Percentiles rank a stretch among this genome's conserved stretches.
These are phyloP conservation scores for Balansia obtecta DNA, from an alignment of 2,329 filamentous ascomycete genomes.

Conservation along the genomic window DNA sequence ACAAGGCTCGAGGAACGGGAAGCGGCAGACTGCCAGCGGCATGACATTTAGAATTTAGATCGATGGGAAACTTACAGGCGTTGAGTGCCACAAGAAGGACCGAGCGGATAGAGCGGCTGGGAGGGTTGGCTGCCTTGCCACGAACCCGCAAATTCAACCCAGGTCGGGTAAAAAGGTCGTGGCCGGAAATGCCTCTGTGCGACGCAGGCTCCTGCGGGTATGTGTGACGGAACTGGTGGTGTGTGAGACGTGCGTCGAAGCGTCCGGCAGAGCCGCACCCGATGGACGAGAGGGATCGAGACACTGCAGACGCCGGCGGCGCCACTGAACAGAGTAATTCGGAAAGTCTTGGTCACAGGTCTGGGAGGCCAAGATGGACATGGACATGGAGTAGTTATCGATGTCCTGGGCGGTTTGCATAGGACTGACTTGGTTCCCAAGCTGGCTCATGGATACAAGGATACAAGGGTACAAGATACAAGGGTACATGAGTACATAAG, in stretches of 20 bases:
- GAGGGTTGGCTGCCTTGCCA: neutral
- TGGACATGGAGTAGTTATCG: slow-evolving; percentile 5
- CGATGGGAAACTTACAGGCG: slow-evolving; percentile 4
- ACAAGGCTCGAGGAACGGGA: neutral
- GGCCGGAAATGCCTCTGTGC: neutral
- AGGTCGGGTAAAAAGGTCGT: neutral
- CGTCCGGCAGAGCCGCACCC: neutral
- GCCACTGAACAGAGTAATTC: neutral
- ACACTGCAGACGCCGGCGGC: neutral
- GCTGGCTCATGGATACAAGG: too few relatives aligned
- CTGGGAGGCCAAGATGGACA: slow-evolving; percentile 12
- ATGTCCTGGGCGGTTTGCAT: too few relatives aligned
- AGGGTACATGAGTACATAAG: too few relatives aligned
- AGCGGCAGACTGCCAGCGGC: slow-evolving; percentile 1
- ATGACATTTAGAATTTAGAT: neutral
- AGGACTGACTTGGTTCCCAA: too few relatives aligned
- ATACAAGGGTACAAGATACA: too few relatives aligned
- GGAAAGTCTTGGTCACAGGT: slow-evolving; percentile 14
- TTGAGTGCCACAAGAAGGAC: slow-evolving; percentile 3
- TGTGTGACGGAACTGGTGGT: too few relatives aligned
- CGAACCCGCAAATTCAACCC: neutral
- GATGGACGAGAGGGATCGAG: neutral
- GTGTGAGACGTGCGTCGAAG: neutral
- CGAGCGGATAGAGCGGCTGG: slow-evolving; percentile 4
- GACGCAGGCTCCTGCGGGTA: neutral